Conservation (phyloP, 768 basidiomycete genomes). For the Galerina sulciceps region DNA sequence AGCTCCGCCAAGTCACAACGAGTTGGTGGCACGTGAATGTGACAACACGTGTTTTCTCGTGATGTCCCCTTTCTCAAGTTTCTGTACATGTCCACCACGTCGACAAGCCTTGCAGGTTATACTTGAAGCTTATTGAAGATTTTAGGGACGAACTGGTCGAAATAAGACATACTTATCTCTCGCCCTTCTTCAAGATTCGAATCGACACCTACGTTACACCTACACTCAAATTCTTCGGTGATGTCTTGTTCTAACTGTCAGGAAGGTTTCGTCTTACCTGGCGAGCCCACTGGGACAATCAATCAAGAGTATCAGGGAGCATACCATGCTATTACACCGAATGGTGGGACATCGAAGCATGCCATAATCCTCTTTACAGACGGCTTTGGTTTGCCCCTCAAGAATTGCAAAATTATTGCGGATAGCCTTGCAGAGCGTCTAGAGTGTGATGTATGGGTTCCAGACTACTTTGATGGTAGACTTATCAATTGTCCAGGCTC, state of each 20-base stretch:
- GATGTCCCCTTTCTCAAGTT: too few relatives aligned
- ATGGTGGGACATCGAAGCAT: conserved; percentile 23
- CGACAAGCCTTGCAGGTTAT: too few relatives aligned
- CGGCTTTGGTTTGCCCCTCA: conserved; percentile 54
- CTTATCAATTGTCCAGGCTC: neutral
- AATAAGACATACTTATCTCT: too few relatives aligned
- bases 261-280: conserved; percentile 46
- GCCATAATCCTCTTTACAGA: conserved; percentile 56
- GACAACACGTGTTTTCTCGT: too few relatives aligned
- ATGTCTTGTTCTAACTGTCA: conserved; percentile 48
- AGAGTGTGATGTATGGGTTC: conserved; percentile 60
- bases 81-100: too few relatives aligned
- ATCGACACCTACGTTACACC: neutral
- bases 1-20: too few relatives aligned
- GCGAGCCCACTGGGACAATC: conserved; percentile 46
- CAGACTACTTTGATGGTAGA: conserved; percentile 56
- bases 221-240: neutral
- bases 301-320: conserved; percentile 38
- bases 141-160: too few relatives aligned
- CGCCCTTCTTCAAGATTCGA: too few relatives aligned
- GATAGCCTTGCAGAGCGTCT: conserved; percentile 48
- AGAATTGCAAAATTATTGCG: conserved; percentile 57
- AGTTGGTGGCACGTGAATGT: too few relatives aligned
- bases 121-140: too few relatives aligned
- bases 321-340: conserved; percentile 42